Evolutionary conservation across 371 early-diverging fungal species (phyloP), one percentile per base, ranked within the genome.

Genomic region (Batkoa obscura): DNA sequence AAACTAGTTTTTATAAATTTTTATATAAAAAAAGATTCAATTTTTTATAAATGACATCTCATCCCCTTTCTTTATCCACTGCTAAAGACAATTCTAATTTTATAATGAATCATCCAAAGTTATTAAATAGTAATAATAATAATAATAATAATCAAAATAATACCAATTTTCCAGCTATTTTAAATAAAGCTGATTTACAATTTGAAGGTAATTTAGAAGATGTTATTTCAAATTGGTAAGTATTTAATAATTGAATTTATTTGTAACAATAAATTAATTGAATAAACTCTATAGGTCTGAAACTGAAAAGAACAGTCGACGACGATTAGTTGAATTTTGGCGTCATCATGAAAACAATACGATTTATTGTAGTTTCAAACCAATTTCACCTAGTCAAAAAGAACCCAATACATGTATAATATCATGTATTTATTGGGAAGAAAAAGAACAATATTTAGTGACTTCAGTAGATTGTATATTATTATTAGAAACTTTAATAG

Each of bases 401-500:
- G 68, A 64, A 55, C 74, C 69, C 15, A 73, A 74, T 64, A 75
- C 72, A 57, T 81, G 79, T 52, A 73, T 84, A 0, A 75, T 87
- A 30, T 87, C 87, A 1, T 87, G 88, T 61, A 84, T 87, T 58
- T 87, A 81, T 64, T 84, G 86, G 85, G 73, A 73, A 41, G 80
- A 78, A 58, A 72, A 73, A 58, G 72, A 79, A 15, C 83, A 83
- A 17, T 87, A 72, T 52, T 85, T 76, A 65, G 72, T 86, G 52
- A 87, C 88, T 5, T 80, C 81, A 1, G 86, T 86, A 43, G 88
- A 86, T 58, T 83, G 80, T 59, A 83, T 87, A 37, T 76, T 78
- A 60, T 62, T 85, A 47, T 67, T 87, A 35, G 86, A 85, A 68
- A 70, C 76, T 12, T 61, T 87, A 4, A 78, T 86, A 49, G 80